A percentile compares a stretch with the other conserved stretches of the same genome.
Conservation (phyloP, 1,139 yeast genomes). For the Geotrichum histeridarum region DNA sequence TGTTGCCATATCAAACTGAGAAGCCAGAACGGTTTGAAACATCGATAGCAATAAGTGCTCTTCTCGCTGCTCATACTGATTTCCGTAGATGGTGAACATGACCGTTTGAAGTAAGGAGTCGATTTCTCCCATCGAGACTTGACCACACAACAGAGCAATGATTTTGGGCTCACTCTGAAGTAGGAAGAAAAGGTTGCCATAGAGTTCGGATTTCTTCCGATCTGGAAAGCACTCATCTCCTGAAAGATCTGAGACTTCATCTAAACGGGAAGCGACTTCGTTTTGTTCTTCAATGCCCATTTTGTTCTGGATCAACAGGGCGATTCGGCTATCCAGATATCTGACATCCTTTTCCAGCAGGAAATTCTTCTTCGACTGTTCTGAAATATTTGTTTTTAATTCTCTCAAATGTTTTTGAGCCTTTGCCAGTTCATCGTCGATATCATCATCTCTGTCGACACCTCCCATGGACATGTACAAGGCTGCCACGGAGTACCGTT, state of each 20-base stretch:
- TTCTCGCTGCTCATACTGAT: conserved; percentile 43
- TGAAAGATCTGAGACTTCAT: conserved; percentile 24
- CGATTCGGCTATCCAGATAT: conserved; percentile 41
- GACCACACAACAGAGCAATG: conserved; percentile 38
- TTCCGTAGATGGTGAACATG: conserved; percentile 44
- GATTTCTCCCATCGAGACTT: conserved; percentile 40
- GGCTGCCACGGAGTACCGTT: conserved; percentile 40
- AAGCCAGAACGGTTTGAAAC: conserved; percentile 41
- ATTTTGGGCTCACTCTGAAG: conserved; percentile 42
- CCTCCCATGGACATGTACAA: conserved; percentile 40
- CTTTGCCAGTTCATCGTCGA: conserved; percentile 39
- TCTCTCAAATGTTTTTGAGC: conserved; percentile 38
- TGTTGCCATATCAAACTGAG: conserved; percentile 39
- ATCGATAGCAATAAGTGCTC: conserved; percentile 40
- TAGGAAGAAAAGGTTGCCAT: conserved; percentile 40
- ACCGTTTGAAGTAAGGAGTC: conserved; percentile 42
- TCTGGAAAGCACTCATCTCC: conserved; percentile 29
- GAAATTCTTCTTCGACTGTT: conserved; percentile 40
- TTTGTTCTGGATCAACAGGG: conserved; percentile 40
- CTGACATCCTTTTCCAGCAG: conserved; percentile 41
- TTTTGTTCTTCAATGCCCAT: conserved; percentile 40
- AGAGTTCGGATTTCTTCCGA: conserved; percentile 34
- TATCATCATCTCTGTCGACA: conserved; percentile 39
- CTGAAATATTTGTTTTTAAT: conserved; percentile 38
- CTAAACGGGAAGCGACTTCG: conserved; percentile 38